Evolutionary conservation across 495 filamentous ascomycete genomes (phyloP).

Genomic region (Pseudomonodictys pantanalensis): DNA sequence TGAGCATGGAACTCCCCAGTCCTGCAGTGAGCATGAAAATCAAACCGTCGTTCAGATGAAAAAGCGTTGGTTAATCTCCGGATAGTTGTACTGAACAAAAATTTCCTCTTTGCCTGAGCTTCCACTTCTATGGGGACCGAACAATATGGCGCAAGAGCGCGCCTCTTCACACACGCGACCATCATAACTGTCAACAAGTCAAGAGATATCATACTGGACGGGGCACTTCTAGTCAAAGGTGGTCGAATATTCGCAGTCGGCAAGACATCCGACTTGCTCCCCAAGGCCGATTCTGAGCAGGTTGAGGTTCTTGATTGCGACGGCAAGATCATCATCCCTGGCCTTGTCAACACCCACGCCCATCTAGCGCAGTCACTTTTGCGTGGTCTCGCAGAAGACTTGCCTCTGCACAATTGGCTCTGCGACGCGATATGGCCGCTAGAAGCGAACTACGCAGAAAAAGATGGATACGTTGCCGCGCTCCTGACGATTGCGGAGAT

Average conservation of each 20-base stretch:
- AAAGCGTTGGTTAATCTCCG: too few relatives aligned
- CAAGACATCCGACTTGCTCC: conserved; percentile 37
- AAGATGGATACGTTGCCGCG: conserved; percentile 51
- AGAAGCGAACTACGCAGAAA: conserved; percentile 46
- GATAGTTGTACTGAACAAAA: background rate
- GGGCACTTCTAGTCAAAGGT: conserved; percentile 44
- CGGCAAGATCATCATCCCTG: conserved; percentile 49
- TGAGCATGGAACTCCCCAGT: too few relatives aligned
- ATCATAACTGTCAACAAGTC: conserved; percentile 48
- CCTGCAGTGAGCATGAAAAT: too few relatives aligned
- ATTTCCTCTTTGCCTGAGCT: background rate
- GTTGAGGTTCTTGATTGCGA: conserved; percentile 37
- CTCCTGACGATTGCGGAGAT: conserved; percentile 51
- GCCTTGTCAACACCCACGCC: conserved; percentile 51
- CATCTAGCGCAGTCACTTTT: conserved; percentile 51
- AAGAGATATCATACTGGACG: conserved; percentile 48
- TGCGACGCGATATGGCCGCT: conserved; percentile 52
- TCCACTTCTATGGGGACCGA: background rate
- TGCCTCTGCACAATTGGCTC: conserved; percentile 48
- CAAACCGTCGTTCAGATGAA: too few relatives aligned
- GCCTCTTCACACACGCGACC: conserved; percentile 39
- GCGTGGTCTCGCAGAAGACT: conserved; percentile 49
- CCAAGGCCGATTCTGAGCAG: conserved; percentile 1
- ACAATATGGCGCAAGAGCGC: background rate
- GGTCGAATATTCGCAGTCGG: conserved; percentile 46